A percentile compares a stretch with the other conserved stretches of the same genome.
Evolutionary conservation across 169 alveolate species (phyloP).

Genomic region (Plasmodium fragile): DNA sequence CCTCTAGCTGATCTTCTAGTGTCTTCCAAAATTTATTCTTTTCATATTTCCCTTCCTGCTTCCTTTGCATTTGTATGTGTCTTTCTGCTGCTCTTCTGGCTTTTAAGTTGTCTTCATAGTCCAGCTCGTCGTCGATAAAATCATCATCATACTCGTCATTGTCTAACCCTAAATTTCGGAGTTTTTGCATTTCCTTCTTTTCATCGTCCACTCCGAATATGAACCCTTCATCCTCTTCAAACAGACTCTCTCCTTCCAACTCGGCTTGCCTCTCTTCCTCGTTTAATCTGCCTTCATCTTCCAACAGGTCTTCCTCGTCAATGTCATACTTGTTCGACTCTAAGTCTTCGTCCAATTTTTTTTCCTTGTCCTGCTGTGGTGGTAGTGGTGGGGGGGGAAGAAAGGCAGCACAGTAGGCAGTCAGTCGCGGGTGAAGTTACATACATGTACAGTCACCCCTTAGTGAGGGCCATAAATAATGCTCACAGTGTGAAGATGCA

Average conservation of each 20-base stretch:
- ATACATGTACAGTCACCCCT: not conserved
- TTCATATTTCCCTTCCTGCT: slow-evolving; percentile 77
- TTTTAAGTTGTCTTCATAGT: slow-evolving; percentile 87
- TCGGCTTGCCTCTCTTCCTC: slow-evolving; percentile 86
- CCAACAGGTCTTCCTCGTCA: slow-evolving; percentile 84
- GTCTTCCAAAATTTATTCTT: slow-evolving; percentile 79
- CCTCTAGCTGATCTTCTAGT: slow-evolving; percentile 80
- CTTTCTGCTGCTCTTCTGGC: slow-evolving; percentile 91
- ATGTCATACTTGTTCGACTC: slow-evolving; percentile 82
- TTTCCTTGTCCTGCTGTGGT: slow-evolving; percentile 28
- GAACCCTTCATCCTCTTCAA: slow-evolving; percentile 85
- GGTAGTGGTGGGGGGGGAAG: not conserved
- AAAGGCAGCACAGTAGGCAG: not conserved
- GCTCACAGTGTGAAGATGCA: not conserved
- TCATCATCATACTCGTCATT: slow-evolving; percentile 90
- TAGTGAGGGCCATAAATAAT: not conserved
- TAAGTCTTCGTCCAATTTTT: slow-evolving; percentile 73
- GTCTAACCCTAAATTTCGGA: slow-evolving; percentile 83
- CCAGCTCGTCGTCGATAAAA: slow-evolving; percentile 87
- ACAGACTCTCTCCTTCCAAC: slow-evolving; percentile 86
- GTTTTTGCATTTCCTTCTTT: slow-evolving; percentile 84
- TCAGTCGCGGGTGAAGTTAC: not conserved
- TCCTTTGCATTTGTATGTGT: slow-evolving; percentile 78
- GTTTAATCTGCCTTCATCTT: slow-evolving; percentile 80
- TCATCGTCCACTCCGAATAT: slow-evolving; percentile 83